Conservation (phyloP, 2,329 filamentous ascomycete species). For the Hysterium pulicare region DNA sequence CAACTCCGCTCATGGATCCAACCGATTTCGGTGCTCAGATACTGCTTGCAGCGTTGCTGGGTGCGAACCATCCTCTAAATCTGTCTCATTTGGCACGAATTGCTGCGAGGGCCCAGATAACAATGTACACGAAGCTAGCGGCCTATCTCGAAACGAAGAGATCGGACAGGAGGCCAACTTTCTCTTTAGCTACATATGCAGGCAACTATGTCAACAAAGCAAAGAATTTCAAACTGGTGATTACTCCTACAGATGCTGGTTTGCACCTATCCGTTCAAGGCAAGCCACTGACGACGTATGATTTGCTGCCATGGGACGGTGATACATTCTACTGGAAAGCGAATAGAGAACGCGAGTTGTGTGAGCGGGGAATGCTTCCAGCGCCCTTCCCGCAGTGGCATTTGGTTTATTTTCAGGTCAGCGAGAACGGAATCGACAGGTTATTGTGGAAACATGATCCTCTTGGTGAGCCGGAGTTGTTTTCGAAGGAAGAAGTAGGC, state of each 20-base stretch:
- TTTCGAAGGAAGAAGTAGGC: too few relatives aligned
- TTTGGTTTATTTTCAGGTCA: not conserved
- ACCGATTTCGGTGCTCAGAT: constrained; percentile 13
- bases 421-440: not conserved
- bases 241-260: not conserved
- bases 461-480: not conserved
- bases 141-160: not conserved
- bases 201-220: constrained; percentile 6
- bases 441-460: not conserved
- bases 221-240: constrained; percentile 2
- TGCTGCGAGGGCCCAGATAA: not conserved
- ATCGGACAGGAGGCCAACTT: constrained; percentile 4
- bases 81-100: not conserved
- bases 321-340: constrained; percentile 13
- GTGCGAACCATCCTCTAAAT: not conserved
- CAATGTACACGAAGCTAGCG: not conserved
- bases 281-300: not conserved
- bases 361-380: constrained; percentile 5
- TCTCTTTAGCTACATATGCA: constrained; percentile 4
- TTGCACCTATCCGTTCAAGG: constrained; percentile 3
- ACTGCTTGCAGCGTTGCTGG: constrained; percentile 8
- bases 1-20: constrained; percentile 10
- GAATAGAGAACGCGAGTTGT: constrained; percentile 7
- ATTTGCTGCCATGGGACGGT: constrained; percentile 6
- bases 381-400: not conserved